A percentile compares a stretch with the other conserved stretches of the same genome.
Conservation (phyloP, 2,329 filamentous ascomycete genomes). For the Ascochyta lentis region DNA sequence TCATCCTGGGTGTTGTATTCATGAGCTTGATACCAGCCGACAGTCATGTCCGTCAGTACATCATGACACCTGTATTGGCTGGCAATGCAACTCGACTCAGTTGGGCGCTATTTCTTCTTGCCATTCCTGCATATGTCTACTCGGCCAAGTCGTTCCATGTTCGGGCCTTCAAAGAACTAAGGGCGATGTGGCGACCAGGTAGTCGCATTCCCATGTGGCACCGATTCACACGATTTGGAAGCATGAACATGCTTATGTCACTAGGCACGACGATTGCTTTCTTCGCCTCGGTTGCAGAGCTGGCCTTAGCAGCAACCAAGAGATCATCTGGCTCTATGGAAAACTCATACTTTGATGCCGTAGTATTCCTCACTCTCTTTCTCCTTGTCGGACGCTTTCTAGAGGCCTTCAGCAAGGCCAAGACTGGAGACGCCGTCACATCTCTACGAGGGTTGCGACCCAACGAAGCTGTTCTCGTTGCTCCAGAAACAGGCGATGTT, state of each 20-base stretch:
- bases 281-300: constrained; percentile 77
- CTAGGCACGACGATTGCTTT: constrained; percentile 89
- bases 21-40: constrained; percentile 77
- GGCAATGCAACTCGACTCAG: constrained; percentile 76
- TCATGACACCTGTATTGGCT: constrained; percentile 74
- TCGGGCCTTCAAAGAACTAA: constrained; percentile 79
- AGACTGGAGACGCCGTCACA: constrained; percentile 84
- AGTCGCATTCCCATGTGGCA: constrained; percentile 75
- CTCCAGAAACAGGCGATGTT: constrained; percentile 47
- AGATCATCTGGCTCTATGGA: constrained; percentile 42
- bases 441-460: constrained; percentile 80
- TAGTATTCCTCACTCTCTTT: constrained; percentile 90
- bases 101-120: constrained; percentile 79
- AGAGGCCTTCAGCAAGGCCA: constrained; percentile 91
- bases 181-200: constrained; percentile 75
- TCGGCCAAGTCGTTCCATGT: constrained; percentile 85
- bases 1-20: constrained; percentile 86
- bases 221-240: constrained; percentile 90
- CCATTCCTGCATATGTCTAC: constrained; percentile 87
- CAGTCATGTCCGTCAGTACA: constrained; percentile 65
- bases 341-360: constrained; percentile 82
- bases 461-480: constrained; percentile 74
- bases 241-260: constrained; percentile 94
- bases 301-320: constrained; percentile 64
- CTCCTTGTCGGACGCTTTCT: constrained; percentile 76